Base-by-base conservation (phyloP, 2,329 filamentous ascomycete species). In the Trichophyton rubrum region DNA sequence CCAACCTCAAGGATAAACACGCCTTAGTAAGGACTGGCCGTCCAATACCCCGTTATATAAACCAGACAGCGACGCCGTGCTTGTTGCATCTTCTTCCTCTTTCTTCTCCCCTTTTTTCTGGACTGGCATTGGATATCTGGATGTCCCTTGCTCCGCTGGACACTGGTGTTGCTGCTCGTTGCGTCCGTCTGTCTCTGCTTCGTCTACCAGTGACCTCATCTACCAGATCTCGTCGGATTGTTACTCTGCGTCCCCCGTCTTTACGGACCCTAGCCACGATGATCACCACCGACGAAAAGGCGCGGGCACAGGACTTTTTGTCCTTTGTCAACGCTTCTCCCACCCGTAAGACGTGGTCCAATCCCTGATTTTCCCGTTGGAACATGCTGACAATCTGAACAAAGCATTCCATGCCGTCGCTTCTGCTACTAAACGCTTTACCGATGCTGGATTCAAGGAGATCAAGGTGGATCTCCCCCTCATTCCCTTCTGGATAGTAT, bases 261-360 rank as follows among this genome's bases (percentile, higher is more conserved):
- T 24, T 24, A 27, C 49, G 55, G 38, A 41, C 30, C 38, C 38
- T 41, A 30, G 64, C 67, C 27, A 70, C 63, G 56, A 72, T 72
- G 70, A 62, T 65, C 41, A 63, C 64, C 33, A 45, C 65, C 27
- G 63, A 68, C 58, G 67, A 68, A 63, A 72, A 68, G 62, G 67
- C 65, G 53, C 63, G 64, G 59, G 89, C 89, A 60, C 78, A 87
- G 75, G 89, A 95, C 79, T 96, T 96, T 74, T 77, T 96, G 71
- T 87, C 89, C 75, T 96, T 96, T 77, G 86, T 96, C 73, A 95
- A 96, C 75, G 88, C 86, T 64, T 96, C 91, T 62, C 93, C 93
- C 11, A 95, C 91, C 59, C 92, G 91, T 96, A 81, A 68, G 84
- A 73, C 57, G 51, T 59, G 49, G 20, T 70, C 9, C 6, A 27